phyloP scores from a whole-genome alignment of 106 monocot genomes.

The Phalaenopsis aphrodite region DNA sequence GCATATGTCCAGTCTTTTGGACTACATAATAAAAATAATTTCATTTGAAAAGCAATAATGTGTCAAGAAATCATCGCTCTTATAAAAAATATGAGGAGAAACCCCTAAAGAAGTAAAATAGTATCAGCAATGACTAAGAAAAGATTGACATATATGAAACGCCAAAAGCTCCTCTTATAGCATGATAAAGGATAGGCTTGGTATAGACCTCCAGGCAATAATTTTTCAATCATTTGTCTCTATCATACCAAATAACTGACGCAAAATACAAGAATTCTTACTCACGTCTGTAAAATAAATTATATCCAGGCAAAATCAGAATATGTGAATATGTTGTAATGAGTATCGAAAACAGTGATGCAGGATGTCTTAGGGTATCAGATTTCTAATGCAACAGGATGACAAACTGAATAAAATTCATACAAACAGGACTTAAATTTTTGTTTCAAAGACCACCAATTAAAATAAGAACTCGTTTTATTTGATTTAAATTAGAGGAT shows the following conservation, averaged over 20 bases:
- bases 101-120: not conserved
- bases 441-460: not conserved
- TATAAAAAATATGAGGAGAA: not conserved
- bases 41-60: not conserved
- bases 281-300: too few relatives aligned
- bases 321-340: not conserved
- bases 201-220: not conserved
- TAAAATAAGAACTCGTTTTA: not conserved
- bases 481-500: not conserved
- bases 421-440: not conserved
- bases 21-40: conserved; percentile 35
- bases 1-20: conserved; percentile 95
- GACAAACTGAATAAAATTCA: not conserved
- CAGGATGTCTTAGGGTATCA: not conserved
- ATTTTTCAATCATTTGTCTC: not conserved
- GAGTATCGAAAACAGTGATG: not conserved
- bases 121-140: not conserved
- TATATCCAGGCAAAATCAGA: not conserved
- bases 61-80: not conserved
- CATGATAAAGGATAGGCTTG: not conserved
- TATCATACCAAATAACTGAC: not conserved
- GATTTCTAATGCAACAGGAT: too few relatives aligned
- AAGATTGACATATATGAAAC: not conserved
- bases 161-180: not conserved
- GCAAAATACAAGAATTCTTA: not conserved